Conservation (phyloP, 2,329 filamentous ascomycete species). For the Calonectria pseudoreteaudii region DNA sequence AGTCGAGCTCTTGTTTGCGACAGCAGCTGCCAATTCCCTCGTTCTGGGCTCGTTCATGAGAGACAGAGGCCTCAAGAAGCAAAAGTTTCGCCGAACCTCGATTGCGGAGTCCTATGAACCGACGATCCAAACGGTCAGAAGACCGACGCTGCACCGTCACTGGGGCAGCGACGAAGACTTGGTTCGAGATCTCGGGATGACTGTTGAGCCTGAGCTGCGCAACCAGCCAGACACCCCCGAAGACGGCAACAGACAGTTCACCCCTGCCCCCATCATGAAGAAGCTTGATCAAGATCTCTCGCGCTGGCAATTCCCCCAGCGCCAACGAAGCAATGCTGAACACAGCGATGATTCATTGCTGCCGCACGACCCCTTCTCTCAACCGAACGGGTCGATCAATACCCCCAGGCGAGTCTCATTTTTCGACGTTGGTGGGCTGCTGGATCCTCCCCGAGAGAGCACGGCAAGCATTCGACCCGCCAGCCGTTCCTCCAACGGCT, state of each 20-base stretch:
- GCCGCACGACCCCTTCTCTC: conserved; percentile 48
- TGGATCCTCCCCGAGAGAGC: conserved; percentile 62
- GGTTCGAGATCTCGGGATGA: conserved; percentile 81
- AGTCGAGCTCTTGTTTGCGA: conserved; percentile 89
- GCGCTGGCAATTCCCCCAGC: conserved; percentile 61
- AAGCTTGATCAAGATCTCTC: conserved; percentile 52
- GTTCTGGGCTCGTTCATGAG: conserved; percentile 93
- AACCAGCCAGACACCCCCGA: conserved; percentile 46
- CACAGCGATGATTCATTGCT: conserved; percentile 60
- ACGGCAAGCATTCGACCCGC: conserved; percentile 51
- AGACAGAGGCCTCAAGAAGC: conserved; percentile 90
- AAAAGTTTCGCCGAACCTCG: conserved; percentile 78
- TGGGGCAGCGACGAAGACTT: conserved; percentile 95
- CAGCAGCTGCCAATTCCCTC: conserved; percentile 86
- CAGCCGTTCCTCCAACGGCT: conserved; percentile 55
- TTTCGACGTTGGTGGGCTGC: conserved; percentile 84
- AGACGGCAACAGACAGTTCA: conserved; percentile 46
- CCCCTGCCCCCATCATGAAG: conserved; percentile 51
- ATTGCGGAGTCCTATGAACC: conserved; percentile 72
- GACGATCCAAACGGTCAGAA: conserved; percentile 47
- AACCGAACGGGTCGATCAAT: conserved; percentile 36
- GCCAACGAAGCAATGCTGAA: conserved; percentile 51
- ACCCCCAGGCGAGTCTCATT: conserved; percentile 72
- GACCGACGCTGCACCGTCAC: conserved; percentile 69
- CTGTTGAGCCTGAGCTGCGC: conserved; percentile 66